A percentile compares a stretch with the other conserved stretches of the same genome.
phyloP scores from a whole-genome alignment of 164 flowering plant species.

The Chimonanthus salicifolius region DNA sequence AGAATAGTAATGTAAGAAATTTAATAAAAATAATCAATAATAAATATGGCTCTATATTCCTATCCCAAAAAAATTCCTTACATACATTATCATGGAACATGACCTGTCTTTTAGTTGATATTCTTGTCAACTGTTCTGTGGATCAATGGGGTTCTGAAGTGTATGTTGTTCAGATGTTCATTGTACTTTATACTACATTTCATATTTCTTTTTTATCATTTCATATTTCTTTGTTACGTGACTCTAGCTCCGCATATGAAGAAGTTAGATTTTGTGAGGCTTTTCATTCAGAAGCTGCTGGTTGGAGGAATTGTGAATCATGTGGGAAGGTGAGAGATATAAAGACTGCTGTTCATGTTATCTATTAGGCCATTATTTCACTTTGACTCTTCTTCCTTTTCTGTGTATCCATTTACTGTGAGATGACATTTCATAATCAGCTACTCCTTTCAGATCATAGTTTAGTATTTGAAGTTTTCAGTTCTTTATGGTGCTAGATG shows the following conservation, averaged over 20 bases:
- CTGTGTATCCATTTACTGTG: background rate
- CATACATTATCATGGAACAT: too few relatives aligned
- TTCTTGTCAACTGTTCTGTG: background rate
- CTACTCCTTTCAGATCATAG: background rate
- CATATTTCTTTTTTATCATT: too few relatives aligned
- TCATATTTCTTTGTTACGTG: background rate
- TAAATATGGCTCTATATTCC: too few relatives aligned
- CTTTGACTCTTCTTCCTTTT: background rate
- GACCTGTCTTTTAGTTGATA: too few relatives aligned
- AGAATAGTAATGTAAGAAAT: too few relatives aligned
- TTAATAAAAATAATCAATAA: too few relatives aligned
- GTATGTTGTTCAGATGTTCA: background rate
- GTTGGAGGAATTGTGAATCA: constrained; percentile 86
- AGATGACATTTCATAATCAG: too few relatives aligned
- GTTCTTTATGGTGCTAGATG: background rate
- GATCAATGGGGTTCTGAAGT: background rate
- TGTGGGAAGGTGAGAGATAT: constrained; percentile 66
- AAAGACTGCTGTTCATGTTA: background rate
- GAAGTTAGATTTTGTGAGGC: constrained; percentile 54
- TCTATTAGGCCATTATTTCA: background rate
- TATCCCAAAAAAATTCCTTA: too few relatives aligned
- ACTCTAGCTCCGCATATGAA: constrained; percentile 53
- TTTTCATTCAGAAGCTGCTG: constrained; percentile 64
- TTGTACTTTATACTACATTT: background rate
- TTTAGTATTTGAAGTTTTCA: background rate